Evolutionary conservation across 768 basidiomycete genomes (phyloP), one percentile per base, ranked within the genome.

Genomic region (Saitozyma sp.): DNA sequence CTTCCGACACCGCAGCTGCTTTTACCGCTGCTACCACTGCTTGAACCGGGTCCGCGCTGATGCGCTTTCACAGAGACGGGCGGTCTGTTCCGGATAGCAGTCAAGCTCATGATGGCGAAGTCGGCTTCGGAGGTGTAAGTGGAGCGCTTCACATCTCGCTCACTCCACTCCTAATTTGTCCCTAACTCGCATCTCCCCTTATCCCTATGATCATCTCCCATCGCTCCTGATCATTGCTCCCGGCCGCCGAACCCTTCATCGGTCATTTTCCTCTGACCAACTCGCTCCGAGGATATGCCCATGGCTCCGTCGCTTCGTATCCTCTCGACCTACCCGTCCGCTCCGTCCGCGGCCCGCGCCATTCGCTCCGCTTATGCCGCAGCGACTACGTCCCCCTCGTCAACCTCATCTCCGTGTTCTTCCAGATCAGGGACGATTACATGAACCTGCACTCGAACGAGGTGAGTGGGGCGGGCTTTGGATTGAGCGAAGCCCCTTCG

Each of bases 391-490:
- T 95, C 1, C 92, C 93, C 0, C 84, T 98, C 1, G 90, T 95
- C 65, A 96, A 96, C 77, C 85, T 96, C 9, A 89, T 97, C 63
- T 92, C 94, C 2, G 86, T 96, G n/a, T 89, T 87, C 71, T 96
- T 92, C 78, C 95, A 98, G 77, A 94, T 98, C 68, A 82, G 93
- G n/a, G 95, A 98, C 70, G 95, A 97, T 77, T 89, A 93, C 51
- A 92, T 95, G 90, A 97, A 97, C 71, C 81, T 97, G 29, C 88
- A 94, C 72, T 91, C 90, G 53, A 84, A 85, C 16, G 86, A 93
- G 83, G 92, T 92, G 69, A 29, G 81, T 11, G 13, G 29, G 29
- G 81, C 3, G 13, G 29, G 29, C 29, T 29, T 29, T 29, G 29
- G 29, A 29, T 29, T 2, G 29, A 29, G 29, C 29, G 2, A 5